Conservation (phyloP, 73 alveolate species). For the Paraurostyla sp. region DNA sequence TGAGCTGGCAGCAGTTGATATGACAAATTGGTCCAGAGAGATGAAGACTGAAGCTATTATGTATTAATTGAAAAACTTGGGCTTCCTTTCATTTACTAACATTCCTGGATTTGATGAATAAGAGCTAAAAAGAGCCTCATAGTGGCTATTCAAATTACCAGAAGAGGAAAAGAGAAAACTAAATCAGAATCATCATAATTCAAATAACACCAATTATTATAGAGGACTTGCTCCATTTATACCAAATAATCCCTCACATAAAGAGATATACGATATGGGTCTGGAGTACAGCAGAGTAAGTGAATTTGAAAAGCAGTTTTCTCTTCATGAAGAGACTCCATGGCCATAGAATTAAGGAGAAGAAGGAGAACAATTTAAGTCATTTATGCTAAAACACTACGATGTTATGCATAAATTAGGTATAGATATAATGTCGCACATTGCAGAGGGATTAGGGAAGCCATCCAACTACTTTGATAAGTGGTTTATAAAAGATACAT, state of each 20-base stretch:
- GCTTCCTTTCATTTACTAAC: constrained; percentile 57
- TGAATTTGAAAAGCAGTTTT: constrained; percentile 39
- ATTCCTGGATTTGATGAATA: constrained; percentile 65
- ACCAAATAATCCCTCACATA: constrained; percentile 59
- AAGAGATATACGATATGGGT: constrained; percentile 69
- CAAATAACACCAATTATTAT: constrained; percentile 4
- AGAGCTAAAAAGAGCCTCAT: neutral
- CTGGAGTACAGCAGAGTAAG: constrained; percentile 29
- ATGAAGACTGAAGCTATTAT: neutral
- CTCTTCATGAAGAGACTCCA: constrained; percentile 63
- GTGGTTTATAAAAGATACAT: constrained; percentile 60
- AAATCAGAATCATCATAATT: constrained; percentile 6
- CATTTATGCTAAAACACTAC: constrained; percentile 44
- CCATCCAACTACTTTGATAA: constrained; percentile 46
- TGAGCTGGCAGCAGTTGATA: constrained; percentile 11
- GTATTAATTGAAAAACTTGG: constrained; percentile 32
- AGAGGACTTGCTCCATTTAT: constrained; percentile 65
- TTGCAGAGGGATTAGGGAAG: constrained; percentile 60
- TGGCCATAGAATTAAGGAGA: constrained; percentile 55
- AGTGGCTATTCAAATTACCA: constrained; percentile 27
- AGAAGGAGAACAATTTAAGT: constrained; percentile 14
- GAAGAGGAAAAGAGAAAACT: constrained; percentile 47
- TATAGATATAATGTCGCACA: constrained; percentile 42
- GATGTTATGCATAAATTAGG: constrained; percentile 49
- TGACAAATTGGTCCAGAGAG: constrained; percentile 40